A percentile compares a stretch with the other conserved stretches of the same genome.
These are phyloP conservation scores for Leccinum variicolor DNA, from an alignment of 768 basidiomycete genomes.

Conservation along the genomic window DNA sequence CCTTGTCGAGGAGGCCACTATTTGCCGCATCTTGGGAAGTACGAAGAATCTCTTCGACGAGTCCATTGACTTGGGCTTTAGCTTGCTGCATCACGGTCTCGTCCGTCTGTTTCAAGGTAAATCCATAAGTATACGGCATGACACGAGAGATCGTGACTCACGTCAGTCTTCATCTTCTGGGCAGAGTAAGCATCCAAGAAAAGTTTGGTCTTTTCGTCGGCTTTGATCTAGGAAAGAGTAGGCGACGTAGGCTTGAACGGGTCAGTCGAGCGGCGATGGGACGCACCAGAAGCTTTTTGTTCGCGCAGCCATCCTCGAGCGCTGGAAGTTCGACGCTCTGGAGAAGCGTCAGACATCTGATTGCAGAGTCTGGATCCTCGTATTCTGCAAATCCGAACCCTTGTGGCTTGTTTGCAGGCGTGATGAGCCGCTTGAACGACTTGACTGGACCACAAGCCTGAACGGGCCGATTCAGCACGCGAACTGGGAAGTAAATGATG, in stretches of 20 bases:
- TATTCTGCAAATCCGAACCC: conserved; percentile 97
- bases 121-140: not conserved
- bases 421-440: conserved; percentile 90
- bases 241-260: conserved; percentile 40
- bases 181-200: conserved; percentile 85
- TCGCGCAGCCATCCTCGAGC: conserved; percentile 54
- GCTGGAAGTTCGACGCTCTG: conserved; percentile 64
- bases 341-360: conserved; percentile 67
- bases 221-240: conserved; percentile 65
- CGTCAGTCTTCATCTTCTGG: conserved; percentile 78
- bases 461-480: not conserved
- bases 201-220: conserved; percentile 90
- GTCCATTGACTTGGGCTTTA: conserved; percentile 57
- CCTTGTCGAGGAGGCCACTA: conserved; percentile 72
- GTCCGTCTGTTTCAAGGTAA: conserved; percentile 50
- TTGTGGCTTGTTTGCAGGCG: conserved; percentile 90
- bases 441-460: conserved; percentile 89
- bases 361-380: conserved; percentile 88
- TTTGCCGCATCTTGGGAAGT: conserved; percentile 72
- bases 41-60: conserved; percentile 70
- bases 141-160: conserved; percentile 36
- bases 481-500: not conserved
- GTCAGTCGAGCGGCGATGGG: conserved; percentile 2
- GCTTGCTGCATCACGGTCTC: conserved; percentile 63
- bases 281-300: conserved; percentile 71